Percentiles rank a stretch among this genome's conserved stretches.
phyloP scores from a whole-genome alignment of 2,329 filamentous ascomycete genomes.

The Aureobasidium lini region DNA sequence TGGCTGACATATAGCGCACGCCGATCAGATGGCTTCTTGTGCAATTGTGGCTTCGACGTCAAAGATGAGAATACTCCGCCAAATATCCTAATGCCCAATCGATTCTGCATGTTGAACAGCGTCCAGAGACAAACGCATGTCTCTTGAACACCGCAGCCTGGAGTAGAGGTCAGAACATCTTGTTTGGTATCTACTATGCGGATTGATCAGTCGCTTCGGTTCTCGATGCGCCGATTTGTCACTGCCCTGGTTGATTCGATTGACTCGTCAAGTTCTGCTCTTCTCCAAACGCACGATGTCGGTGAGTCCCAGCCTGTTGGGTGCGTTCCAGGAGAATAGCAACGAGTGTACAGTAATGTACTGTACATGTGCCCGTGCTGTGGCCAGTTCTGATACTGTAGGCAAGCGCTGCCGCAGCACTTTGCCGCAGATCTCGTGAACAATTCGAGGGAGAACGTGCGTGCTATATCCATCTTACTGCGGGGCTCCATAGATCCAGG shows the following conservation, averaged over 20 bases:
- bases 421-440: conserved; percentile 13
- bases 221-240: not conserved
- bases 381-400: not conserved
- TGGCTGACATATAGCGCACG: conserved; percentile 4
- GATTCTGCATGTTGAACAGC: conserved; percentile 3
- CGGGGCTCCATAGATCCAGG: conserved; percentile 4
- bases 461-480: conserved; percentile 11
- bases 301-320: not conserved
- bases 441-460: conserved; percentile 4
- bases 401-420: conserved; percentile 8
- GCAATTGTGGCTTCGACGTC: conserved; percentile 7
- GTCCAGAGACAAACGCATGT: not conserved
- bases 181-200: not conserved
- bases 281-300: not conserved
- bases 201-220: not conserved
- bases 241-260: not conserved
- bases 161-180: not conserved
- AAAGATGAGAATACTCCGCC: conserved; percentile 8
- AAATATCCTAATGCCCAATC: not conserved
- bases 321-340: not conserved
- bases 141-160: not conserved
- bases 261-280: conserved; percentile 5
- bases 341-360: not conserved
- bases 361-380: not conserved
- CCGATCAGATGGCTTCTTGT: conserved; percentile 11